Evolutionary conservation across 176 grass and related monocot species (phyloP).

Genomic region (Chloris gayana): DNA sequence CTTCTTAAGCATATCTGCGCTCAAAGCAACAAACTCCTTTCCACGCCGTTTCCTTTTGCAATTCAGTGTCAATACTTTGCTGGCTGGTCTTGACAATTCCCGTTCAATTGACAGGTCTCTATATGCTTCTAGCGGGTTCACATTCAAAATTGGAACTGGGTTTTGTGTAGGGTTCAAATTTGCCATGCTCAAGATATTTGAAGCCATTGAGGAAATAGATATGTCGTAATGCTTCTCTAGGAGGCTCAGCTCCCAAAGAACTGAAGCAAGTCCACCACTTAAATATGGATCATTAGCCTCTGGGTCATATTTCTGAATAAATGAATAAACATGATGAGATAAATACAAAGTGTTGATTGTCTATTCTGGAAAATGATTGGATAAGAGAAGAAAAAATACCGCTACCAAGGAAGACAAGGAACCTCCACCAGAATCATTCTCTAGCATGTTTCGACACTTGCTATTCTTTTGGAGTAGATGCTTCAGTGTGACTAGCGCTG

Average conservation of each 20-base stretch:
- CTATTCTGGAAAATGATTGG: conserved; percentile 6
- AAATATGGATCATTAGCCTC: conserved; percentile 88
- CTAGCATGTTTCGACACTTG: conserved; percentile 87
- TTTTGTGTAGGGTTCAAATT: conserved; percentile 72
- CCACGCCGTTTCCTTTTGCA: conserved; percentile 52
- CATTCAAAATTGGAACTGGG: conserved; percentile 63
- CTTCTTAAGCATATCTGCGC: conserved; percentile 47
- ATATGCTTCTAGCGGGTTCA: conserved; percentile 80
- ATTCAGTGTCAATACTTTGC: conserved; percentile 54
- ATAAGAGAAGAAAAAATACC: conserved; percentile 46
- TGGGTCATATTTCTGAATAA: conserved; percentile 88
- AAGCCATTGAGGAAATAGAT: conserved; percentile 64
- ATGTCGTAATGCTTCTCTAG: conserved; percentile 83
- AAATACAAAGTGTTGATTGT: conserved; percentile 12
- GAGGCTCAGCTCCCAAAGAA: conserved; percentile 93
- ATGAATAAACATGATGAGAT: conserved; percentile 12
- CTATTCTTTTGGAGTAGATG: conserved; percentile 92
- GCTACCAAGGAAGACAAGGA: conserved; percentile 84
- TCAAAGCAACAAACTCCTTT: conserved; percentile 55
- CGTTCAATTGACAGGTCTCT: conserved; percentile 55
- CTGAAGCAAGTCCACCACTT: conserved; percentile 91
- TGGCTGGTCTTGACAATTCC: conserved; percentile 56
- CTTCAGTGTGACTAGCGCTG: conserved; percentile 82
- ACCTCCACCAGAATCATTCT: conserved; percentile 94
- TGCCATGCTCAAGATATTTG: conserved; percentile 75